phyloP scores from a whole-genome alignment of 768 basidiomycete genomes.

The Tulasnella sp. region DNA sequence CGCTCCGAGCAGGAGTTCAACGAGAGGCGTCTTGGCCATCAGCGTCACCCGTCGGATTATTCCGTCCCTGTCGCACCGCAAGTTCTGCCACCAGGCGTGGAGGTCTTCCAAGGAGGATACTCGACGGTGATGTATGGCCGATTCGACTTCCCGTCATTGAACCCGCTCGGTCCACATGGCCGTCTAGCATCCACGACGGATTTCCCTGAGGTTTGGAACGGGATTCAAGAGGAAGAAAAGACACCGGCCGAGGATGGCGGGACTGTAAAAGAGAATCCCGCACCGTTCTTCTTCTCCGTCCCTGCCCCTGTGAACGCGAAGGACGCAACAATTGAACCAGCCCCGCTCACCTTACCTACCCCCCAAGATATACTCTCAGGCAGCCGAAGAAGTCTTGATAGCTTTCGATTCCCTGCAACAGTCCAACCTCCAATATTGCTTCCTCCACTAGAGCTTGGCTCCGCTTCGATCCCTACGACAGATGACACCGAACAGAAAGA shows the following conservation, averaged over 20 bases:
- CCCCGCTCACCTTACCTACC: too few relatives aligned
- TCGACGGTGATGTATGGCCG: constrained; percentile 9
- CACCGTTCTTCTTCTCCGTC: not conserved
- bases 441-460: too few relatives aligned
- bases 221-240: constrained; percentile 6
- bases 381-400: too few relatives aligned
- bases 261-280: not conserved
- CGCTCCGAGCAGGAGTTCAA: constrained; percentile 11
- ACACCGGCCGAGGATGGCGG: not conserved
- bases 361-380: not conserved
- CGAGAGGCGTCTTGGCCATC: not conserved
- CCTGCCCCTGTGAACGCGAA: not conserved
- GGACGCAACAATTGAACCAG: too few relatives aligned
- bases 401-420: too few relatives aligned
- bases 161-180: not conserved
- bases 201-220: constrained; percentile 5
- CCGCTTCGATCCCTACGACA: too few relatives aligned
- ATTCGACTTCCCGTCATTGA: constrained; percentile 8
- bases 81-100: constrained; percentile 4
- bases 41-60: not conserved
- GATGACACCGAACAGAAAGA: too few relatives aligned
- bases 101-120: constrained; percentile 14
- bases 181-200: not conserved
- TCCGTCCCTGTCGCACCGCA: not conserved
- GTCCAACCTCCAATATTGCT: too few relatives aligned